Evolutionary conservation across 179 eudicot genomes (phyloP).

Genomic region (Actinidia arguta): DNA sequence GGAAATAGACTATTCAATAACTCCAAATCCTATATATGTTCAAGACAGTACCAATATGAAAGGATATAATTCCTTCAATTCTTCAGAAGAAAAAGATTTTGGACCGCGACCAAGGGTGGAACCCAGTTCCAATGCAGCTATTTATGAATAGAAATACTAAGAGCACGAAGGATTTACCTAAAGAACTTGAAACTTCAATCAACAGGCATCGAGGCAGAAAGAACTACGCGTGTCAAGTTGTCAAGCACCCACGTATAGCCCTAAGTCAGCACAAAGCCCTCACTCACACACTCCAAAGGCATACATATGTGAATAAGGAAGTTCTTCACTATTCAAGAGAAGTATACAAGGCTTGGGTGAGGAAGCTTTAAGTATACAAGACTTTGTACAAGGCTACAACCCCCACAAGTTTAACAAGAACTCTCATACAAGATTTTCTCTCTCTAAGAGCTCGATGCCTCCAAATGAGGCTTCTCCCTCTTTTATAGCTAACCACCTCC

Average conservation of each 20-base stretch:
- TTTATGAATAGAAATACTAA: constrained; percentile 29
- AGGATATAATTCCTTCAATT: neutral
- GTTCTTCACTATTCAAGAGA: no score
- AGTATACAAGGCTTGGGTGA: no score
- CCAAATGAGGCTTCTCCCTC: no score
- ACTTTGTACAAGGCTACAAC: no score
- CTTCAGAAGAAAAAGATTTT: neutral
- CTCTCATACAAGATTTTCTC: no score
- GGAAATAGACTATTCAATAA: neutral
- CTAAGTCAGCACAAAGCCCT: no score
- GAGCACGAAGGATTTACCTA: neutral
- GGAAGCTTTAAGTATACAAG: no score
- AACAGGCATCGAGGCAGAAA: constrained; percentile 80
- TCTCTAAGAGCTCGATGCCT: no score
- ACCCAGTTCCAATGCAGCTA: constrained; percentile 20
- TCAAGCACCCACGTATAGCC: constrained; percentile 86
- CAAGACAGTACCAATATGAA: neutral
- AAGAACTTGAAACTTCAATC: constrained; percentile 38
- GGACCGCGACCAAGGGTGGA: neutral
- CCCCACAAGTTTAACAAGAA: no score
- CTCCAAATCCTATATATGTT: neutral
- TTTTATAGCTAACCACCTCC: no score
- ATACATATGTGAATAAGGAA: no score
- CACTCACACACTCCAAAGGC: no score
- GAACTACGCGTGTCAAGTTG: constrained; percentile 62